Evolutionary conservation across 495 filamentous ascomycete species (phyloP), one percentile per base, ranked within the genome.

Genomic region (Lineolata rhizophorae): DNA sequence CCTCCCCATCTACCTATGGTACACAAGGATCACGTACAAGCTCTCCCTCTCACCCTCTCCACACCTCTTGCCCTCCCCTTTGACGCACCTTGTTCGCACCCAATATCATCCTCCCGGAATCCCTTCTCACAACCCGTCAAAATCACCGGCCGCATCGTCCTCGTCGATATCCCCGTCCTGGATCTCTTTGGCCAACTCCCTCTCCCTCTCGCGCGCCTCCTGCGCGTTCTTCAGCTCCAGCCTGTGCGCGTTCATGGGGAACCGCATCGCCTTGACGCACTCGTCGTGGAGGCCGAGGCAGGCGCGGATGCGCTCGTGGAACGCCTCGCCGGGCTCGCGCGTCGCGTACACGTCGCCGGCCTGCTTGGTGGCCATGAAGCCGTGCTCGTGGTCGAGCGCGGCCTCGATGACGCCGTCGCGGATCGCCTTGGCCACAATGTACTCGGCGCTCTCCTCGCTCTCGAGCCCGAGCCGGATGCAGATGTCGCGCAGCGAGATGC

Each of bases 241-340:
- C n/a, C 87, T 67, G 57, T 95, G 85, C 57, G 93, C 83, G 57
- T 97, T 94, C 85, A 94, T 93, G 5, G 87, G 87, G 60, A 93
- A 97, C 11, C 90, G 65, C 87, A 97, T 97, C 15, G 87, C 85
- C 76, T 90, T 94, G 29, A 97, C 83, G 54, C 84, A 92, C 56
- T 97, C 87, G 45, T 97, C 90, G 42, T 94, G 85, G 36, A 97
- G 61, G 37, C 69, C 66, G 45, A 97, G 60, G 49, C 85, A 91
- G 20, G 87, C 90, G 43, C 68, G 57, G 41, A 97, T 95, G 39
- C 87, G 79, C 46, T 87, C 83, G 47, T 97, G 87, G 66, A 97
- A 97, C 10, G 76, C 81, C 55, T 97, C 87, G 29, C 78, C 81
- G 3, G 87, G 87, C 53, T 95, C 90, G 34, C 84, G 63, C 16